Base-by-base conservation (phyloP, 2,329 filamentous ascomycete genomes). In the Cadophora sp. region DNA sequence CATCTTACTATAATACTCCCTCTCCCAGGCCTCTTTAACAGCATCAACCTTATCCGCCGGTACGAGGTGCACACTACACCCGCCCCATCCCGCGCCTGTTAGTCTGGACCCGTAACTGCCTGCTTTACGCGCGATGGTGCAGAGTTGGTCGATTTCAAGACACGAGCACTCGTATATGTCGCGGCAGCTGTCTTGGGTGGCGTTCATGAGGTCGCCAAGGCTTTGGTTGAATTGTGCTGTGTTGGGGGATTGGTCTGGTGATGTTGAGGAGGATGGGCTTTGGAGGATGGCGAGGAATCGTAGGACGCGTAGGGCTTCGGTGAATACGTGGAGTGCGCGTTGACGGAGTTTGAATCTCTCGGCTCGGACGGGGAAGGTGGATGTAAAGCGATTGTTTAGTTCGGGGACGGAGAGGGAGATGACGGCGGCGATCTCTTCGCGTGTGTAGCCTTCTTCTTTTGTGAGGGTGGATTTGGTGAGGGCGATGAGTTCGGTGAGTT, bases 31-130 rank as follows among this genome's bases (percentile, higher is more conserved):
- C 74, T 87, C 84, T 78, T 87, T 93, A 24, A 99, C 92, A 30
- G 83, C 87, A 5, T 90, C 89, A 0, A 97, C 91, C 79, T 91
- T 95, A 75, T 93, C 87, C 66, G 89, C 91, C 0, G 95, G 91
- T 62, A 98, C 91, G 66, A 99, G 85, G 81, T 99, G 96, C 66
- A 99, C 95, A 68, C 89, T 96, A 81, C 96, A 98, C 2, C 96
- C 96, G 69, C 96, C 96, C 96, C 96, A 99, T 3, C 96, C 96
- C 0, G 96, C 96, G 47, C 96, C 96, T 0, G 95, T 98, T 73
- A 97, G 81, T 30, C 95, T 84, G 73, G 91, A 94, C 33, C 95
- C 96, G 77, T 93, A 94, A 20, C 92, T 88, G 1, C 96, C 96
- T 0, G 92, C 92, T 18, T 83, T 84, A 33, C 89, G 85, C 0